Conservation (phyloP, 2,329 filamentous ascomycete genomes). For the Colletotrichum liriopes region DNA sequence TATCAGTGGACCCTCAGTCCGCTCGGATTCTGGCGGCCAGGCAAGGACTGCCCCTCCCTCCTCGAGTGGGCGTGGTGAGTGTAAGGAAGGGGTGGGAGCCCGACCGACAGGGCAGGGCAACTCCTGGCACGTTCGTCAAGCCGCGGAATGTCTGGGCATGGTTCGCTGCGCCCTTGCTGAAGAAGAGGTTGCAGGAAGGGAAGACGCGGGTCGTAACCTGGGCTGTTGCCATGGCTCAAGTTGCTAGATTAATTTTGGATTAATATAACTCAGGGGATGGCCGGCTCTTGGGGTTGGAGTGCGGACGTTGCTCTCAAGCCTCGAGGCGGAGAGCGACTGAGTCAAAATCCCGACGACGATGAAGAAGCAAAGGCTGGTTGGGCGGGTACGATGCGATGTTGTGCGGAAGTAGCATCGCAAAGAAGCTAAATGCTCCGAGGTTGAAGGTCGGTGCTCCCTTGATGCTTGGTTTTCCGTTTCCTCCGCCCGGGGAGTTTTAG, state of each 20-base stretch:
- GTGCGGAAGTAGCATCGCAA: constrained; percentile 19
- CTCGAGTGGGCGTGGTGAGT: constrained; percentile 10
- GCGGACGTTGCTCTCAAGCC: constrained; percentile 10
- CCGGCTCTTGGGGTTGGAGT: constrained; percentile 4
- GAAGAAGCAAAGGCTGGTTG: constrained; percentile 13
- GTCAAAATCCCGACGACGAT: constrained; percentile 34
- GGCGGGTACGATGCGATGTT: constrained; percentile 21
- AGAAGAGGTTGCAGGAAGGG: constrained; percentile 28
- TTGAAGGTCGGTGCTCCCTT: background rate
- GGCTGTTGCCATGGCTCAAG: constrained; percentile 12
- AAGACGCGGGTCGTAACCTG: constrained; percentile 19
- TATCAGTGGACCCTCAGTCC: constrained; percentile 9
- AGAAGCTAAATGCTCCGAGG: constrained; percentile 26
- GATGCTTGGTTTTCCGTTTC: constrained; percentile 23
- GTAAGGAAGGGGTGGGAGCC: constrained; percentile 1
- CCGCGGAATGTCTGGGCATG: constrained; percentile 22
- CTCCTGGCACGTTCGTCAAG: constrained; percentile 23
- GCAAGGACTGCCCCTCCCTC: constrained; percentile 4
- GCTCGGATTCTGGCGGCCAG: constrained; percentile 18
- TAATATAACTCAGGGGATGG: constrained; percentile 39
- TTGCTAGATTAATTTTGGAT: constrained; percentile 33
- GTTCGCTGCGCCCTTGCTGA: constrained; percentile 36
- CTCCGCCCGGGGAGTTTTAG: constrained; percentile 18
- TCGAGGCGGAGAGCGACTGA: constrained; percentile 13
- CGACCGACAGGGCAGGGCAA: constrained; percentile 15